Conservation (phyloP, 371 early-diverging fungal species). For the Syncephalastrum sp. region DNA sequence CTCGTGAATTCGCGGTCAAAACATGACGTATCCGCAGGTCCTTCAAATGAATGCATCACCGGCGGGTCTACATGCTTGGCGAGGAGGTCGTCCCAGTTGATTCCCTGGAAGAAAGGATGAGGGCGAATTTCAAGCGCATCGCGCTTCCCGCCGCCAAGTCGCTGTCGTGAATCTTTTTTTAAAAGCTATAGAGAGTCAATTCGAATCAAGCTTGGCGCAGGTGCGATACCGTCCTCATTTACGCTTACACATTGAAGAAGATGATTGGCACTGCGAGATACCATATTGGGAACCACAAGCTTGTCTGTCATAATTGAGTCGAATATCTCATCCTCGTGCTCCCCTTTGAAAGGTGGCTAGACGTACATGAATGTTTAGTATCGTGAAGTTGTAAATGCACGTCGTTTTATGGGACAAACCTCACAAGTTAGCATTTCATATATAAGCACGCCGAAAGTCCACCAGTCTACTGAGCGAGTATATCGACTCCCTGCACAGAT, state of each 20-base stretch:
- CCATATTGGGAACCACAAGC: slow-evolving; percentile 85
- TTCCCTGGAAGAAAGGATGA: slow-evolving; percentile 92
- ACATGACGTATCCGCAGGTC: slow-evolving; percentile 88
- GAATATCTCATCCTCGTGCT: slow-evolving; percentile 94
- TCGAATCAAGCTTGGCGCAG: too few relatives aligned
- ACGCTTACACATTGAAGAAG: too few relatives aligned
- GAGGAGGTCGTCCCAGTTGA: slow-evolving; percentile 91
- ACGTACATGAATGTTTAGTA: not conserved
- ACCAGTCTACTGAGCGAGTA: slow-evolving; percentile 97
- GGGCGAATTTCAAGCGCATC: slow-evolving; percentile 89
- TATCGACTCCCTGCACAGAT: slow-evolving; percentile 91
- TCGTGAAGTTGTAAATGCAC: not conserved
- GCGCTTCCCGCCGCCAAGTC: slow-evolving; percentile 79
- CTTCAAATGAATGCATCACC: slow-evolving; percentile 79
- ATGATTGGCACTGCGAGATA: slow-evolving; percentile 15
- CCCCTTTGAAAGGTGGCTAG: slow-evolving; percentile 88
- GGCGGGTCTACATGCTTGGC: slow-evolving; percentile 83
- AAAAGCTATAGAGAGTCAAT: slow-evolving; percentile 52
- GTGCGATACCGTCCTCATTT: too few relatives aligned
- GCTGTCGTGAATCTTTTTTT: slow-evolving; percentile 82
- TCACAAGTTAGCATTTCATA: slow-evolving; percentile 97
- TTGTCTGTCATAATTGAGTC: slow-evolving; percentile 92
- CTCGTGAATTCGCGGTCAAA: slow-evolving; percentile 95
- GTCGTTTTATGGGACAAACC: slow-evolving; percentile 3
- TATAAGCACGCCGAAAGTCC: slow-evolving; percentile 98